phyloP scores from a whole-genome alignment of 495 filamentous ascomycete species.

The Oidiodendron maius region DNA sequence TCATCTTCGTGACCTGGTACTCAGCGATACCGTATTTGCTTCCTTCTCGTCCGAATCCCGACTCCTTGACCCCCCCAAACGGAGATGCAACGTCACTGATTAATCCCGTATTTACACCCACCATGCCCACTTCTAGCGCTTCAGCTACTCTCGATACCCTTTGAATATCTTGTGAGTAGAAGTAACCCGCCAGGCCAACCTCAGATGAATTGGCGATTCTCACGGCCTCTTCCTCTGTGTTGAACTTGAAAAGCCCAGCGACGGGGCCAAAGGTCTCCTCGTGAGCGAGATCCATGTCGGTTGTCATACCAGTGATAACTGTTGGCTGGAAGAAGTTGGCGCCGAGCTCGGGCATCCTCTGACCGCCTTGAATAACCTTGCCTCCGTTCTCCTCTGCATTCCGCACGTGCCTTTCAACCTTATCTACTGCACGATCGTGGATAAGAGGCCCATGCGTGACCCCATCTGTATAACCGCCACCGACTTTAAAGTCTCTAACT shows the following conservation, averaged over 20 bases:
- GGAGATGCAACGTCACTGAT: slow-evolving; percentile 78
- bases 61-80: slow-evolving; percentile 92
- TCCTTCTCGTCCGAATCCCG: slow-evolving; percentile 88
- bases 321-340: slow-evolving; percentile 80
- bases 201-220: slow-evolving; percentile 68
- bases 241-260: slow-evolving; percentile 76
- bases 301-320: slow-evolving; percentile 73
- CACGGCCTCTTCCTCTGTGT: slow-evolving; percentile 78
- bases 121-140: slow-evolving; percentile 84
- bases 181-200: slow-evolving; percentile 82
- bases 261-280: slow-evolving; percentile 91
- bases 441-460: slow-evolving; percentile 82
- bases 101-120: slow-evolving; percentile 78
- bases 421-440: slow-evolving; percentile 65
- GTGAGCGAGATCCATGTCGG: slow-evolving; percentile 66
- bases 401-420: slow-evolving; percentile 71
- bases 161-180: slow-evolving; percentile 71
- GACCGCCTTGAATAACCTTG: slow-evolving; percentile 63
- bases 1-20: slow-evolving; percentile 81
- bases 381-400: slow-evolving; percentile 74
- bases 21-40: slow-evolving; percentile 88
- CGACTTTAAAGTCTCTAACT: slow-evolving; percentile 71
- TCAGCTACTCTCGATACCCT: slow-evolving; percentile 74
- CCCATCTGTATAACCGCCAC: slow-evolving; percentile 63
- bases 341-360: slow-evolving; percentile 57